Conservation (phyloP, 2,329 filamentous ascomycete genomes). For the Rugonectria rugulosa region DNA sequence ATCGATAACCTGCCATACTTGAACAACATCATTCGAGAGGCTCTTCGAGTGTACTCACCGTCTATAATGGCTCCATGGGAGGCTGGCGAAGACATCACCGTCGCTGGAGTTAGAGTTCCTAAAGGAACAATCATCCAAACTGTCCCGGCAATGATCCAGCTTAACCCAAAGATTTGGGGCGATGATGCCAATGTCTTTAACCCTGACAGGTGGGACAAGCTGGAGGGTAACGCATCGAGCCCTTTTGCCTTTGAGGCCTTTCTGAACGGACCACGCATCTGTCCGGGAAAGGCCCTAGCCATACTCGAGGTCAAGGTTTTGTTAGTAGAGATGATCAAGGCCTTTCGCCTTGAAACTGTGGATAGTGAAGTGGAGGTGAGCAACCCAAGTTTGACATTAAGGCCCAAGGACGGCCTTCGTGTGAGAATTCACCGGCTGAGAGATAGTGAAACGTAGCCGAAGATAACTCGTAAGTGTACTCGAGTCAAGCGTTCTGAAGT, state of each 20-base stretch:
- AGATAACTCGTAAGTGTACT: too few relatives aligned
- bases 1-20: constrained; percentile 16
- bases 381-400: background rate
- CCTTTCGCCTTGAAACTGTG: constrained; percentile 10
- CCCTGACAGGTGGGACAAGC: constrained; percentile 17
- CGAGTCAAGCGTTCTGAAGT: background rate
- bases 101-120: constrained; percentile 5
- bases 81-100: background rate
- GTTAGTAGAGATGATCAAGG: constrained; percentile 7
- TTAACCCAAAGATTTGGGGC: constrained; percentile 24
- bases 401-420: background rate
- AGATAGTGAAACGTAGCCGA: background rate
- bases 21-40: constrained; percentile 21
- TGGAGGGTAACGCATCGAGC: background rate
- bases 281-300: constrained; percentile 21
- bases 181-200: background rate
- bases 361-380: background rate
- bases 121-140: constrained; percentile 22
- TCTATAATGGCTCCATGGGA: constrained; percentile 2
- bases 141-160: constrained; percentile 17
- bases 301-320: constrained; percentile 23
- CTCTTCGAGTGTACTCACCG: constrained; percentile 22
- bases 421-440: background rate
- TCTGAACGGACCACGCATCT: constrained; percentile 21
- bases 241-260: constrained; percentile 19